phyloP scores from a whole-genome alignment of 2,329 filamentous ascomycete genomes.

The Xylariaceae sp. region DNA sequence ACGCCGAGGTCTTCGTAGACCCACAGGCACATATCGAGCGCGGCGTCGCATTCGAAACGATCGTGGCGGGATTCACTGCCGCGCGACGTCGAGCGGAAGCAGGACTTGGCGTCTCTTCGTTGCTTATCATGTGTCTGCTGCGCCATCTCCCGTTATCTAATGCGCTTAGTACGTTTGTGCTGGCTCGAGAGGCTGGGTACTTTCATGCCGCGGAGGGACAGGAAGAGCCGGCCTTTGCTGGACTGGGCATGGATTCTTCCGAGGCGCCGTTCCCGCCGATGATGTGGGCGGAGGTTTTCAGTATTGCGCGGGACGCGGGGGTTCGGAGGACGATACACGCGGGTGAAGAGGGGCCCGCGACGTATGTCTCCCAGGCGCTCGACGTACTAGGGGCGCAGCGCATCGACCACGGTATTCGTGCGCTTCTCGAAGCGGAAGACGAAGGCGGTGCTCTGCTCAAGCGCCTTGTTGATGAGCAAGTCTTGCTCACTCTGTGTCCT shows the following conservation, averaged over 20 bases:
- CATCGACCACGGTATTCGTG: slow-evolving; percentile 71
- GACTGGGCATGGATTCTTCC: slow-evolving; percentile 66
- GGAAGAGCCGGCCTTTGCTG: slow-evolving; percentile 55
- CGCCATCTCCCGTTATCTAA: slow-evolving; percentile 62
- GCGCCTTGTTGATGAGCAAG: slow-evolving; percentile 52
- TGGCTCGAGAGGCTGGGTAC: slow-evolving; percentile 40
- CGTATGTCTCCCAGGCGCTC: slow-evolving; percentile 62
- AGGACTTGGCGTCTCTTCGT: slow-evolving; percentile 61
- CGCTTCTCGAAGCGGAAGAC: slow-evolving; percentile 50
- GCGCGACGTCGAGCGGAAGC: slow-evolving; percentile 57
- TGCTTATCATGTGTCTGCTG: slow-evolving; percentile 69
- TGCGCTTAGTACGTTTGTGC: slow-evolving; percentile 45
- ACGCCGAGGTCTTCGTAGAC: slow-evolving; percentile 79
- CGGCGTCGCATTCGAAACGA: slow-evolving; percentile 58
- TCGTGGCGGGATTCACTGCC: slow-evolving; percentile 59
- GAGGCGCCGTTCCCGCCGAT: slow-evolving; percentile 54
- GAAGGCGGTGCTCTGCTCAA: slow-evolving; percentile 55
- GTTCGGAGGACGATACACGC: slow-evolving; percentile 68
- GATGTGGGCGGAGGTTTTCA: slow-evolving; percentile 61
- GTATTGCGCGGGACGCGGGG: slow-evolving; percentile 46
- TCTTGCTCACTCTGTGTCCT: slow-evolving; percentile 68
- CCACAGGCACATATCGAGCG: slow-evolving; percentile 68
- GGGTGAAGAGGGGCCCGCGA: slow-evolving; percentile 68
- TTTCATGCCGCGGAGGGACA: slow-evolving; percentile 48
- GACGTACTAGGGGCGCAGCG: slow-evolving; percentile 58